Percentiles rank a stretch among this genome's conserved stretches.
phyloP scores from a whole-genome alignment of 2,329 filamentous ascomycete species.

The Sclerotinia subarctica region DNA sequence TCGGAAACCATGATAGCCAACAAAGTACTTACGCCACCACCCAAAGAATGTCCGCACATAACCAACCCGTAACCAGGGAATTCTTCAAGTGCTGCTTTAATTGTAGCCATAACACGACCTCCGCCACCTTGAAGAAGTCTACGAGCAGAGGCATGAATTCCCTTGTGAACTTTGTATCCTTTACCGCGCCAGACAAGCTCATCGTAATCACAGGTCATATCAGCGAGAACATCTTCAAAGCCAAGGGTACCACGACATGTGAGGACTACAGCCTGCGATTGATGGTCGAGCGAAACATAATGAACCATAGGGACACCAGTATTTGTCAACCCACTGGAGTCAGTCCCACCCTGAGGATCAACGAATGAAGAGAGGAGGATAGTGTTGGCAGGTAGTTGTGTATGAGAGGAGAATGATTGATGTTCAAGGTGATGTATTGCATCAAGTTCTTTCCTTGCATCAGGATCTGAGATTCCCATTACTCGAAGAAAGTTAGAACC shows the following conservation, averaged over 20 bases:
- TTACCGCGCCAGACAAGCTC: constrained; percentile 48
- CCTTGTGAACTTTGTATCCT: constrained; percentile 54
- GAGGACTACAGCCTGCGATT: constrained; percentile 54
- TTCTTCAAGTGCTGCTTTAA: constrained; percentile 51
- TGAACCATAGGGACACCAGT: constrained; percentile 54
- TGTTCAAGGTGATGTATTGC: constrained; percentile 53
- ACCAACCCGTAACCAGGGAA: constrained; percentile 55
- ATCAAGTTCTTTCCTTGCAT: constrained; percentile 37
- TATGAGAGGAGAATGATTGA: constrained; percentile 62
- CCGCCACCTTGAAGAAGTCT: constrained; percentile 49
- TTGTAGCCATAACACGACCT: constrained; percentile 50
- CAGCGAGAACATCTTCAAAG: constrained; percentile 55
- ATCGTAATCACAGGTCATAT: constrained; percentile 57
- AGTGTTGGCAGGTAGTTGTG: constrained; percentile 54
- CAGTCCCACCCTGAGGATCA: constrained; percentile 52
- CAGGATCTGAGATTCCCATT: constrained; percentile 58
- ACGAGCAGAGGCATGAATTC: constrained; percentile 53
- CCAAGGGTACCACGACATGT: constrained; percentile 55
- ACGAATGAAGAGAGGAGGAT: constrained; percentile 56
- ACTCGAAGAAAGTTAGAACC: constrained; percentile 61
- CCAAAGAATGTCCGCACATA: constrained; percentile 54
- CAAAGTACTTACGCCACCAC: constrained; percentile 53
- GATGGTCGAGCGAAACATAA: constrained; percentile 55
- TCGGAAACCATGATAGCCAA: constrained; percentile 53
- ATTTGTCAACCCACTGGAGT: constrained; percentile 48